Conservation (phyloP, 106 monocot genomes). For the Chionographis japonica region DNA sequence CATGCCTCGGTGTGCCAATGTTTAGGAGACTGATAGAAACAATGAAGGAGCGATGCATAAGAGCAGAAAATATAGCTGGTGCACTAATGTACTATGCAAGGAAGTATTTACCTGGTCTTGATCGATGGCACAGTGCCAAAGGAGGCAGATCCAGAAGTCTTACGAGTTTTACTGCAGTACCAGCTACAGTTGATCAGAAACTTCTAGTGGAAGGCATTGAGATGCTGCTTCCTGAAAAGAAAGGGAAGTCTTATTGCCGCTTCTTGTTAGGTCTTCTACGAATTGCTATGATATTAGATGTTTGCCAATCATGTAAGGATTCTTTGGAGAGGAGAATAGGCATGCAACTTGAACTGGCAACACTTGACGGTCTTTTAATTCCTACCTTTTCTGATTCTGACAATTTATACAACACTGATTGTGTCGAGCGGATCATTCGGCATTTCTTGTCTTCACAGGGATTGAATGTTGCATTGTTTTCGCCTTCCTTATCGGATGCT, state of each 20-base stretch:
- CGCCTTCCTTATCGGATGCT: conserved; percentile 23
- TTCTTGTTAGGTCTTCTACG: conserved; percentile 57
- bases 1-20: conserved; percentile 30
- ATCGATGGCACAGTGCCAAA: conserved; percentile 32
- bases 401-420: conserved; percentile 44
- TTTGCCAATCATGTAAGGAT: conserved; percentile 20
- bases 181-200: conserved; percentile 28
- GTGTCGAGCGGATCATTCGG: conserved; percentile 40
- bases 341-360: conserved; percentile 50
- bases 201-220: conserved; percentile 32
- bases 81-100: conserved; percentile 40
- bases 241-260: conserved; percentile 39
- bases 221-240: conserved; percentile 34
- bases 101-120: conserved; percentile 48
- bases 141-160: conserved; percentile 9
- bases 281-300: conserved; percentile 32
- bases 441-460: conserved; percentile 30
- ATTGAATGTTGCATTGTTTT: conserved; percentile 12
- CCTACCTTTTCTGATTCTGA: conserved; percentile 47
- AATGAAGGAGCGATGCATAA: conserved; percentile 31
- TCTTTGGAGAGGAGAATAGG: conserved; percentile 54
- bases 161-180: conserved; percentile 6
- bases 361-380: conserved; percentile 46
- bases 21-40: conserved; percentile 35
- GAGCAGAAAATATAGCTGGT: conserved; percentile 28